phyloP scores from a whole-genome alignment of 2,329 filamentous ascomycete species.

The Chrysoporthe cubensis region DNA sequence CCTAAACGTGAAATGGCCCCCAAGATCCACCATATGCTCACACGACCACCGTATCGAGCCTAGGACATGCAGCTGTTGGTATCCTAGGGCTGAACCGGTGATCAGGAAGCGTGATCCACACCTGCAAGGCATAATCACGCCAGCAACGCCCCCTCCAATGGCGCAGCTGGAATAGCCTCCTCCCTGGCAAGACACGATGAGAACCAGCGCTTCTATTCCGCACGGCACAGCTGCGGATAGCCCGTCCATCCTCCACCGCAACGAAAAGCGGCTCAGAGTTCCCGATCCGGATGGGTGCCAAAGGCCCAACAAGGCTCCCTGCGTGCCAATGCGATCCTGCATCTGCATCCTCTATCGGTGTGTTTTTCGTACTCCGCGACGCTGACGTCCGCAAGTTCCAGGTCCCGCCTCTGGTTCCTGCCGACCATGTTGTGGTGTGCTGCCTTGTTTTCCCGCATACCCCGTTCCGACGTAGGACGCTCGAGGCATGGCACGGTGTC shows the following conservation, averaged over 20 bases:
- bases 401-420: neutral
- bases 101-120: slow-evolving; percentile 11
- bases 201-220: neutral
- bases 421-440: neutral
- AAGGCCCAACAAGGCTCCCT: neutral
- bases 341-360: neutral
- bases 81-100: slow-evolving; percentile 28
- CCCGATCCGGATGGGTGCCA: slow-evolving; percentile 1
- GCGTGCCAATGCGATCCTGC: slow-evolving; percentile 5
- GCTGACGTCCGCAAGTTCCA: neutral
- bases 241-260: neutral
- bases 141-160: slow-evolving; percentile 14
- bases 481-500: neutral
- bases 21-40: slow-evolving; percentile 11
- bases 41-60: slow-evolving; percentile 11
- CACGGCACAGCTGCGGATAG: neutral
- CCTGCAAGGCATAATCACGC: slow-evolving; percentile 17
- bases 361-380: neutral
- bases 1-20: slow-evolving; percentile 14
- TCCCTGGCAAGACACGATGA: neutral
- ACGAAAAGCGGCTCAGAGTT: slow-evolving; percentile 13
- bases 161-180: slow-evolving; percentile 15
- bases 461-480: neutral
- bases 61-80: slow-evolving; percentile 20
- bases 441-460: neutral